Base-by-base conservation (phyloP, 768 basidiomycete species). In the Auriscalpium orientale region DNA sequence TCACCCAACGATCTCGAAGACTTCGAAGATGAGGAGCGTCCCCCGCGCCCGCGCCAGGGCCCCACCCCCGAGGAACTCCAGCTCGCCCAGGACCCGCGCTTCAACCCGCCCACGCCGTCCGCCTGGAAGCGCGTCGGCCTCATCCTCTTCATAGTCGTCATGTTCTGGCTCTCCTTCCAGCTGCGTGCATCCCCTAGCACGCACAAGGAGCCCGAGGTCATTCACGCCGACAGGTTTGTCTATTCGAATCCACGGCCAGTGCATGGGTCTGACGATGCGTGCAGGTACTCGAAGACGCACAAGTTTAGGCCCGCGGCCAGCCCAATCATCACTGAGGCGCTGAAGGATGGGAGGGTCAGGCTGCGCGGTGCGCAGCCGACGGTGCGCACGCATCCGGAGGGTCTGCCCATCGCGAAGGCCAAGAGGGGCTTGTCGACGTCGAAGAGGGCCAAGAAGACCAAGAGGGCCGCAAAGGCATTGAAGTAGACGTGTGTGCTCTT, bases 241-340 rank as follows among this genome's bases (percentile, higher is more conserved):
- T 2, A 13, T 16, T 33, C 49, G 18, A 38, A 11, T 22, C 20
- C 4, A 53, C 12, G 8, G 47, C 47, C 18, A 12, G 48, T 45
- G 21, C 16, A 43, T 53, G 45, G 49, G 47, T 40, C 46, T 38
- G 47, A 37, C 4, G 55, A 15, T 50, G 54, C 36, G 7, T 45
- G 13, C 55, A 93, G 91, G 59, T 94, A 93, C 66, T 91, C 89
- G 12, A 84, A 87, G 58, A 85, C 91, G 64, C 80, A 79, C 73
- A 90, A 85, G 68, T 92, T 79, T 66, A 76, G 91, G 21, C 91
- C 91, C 0, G 91, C 91, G 11, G 89, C 91, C 7, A 91, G 87
- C 57, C 90, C 91, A 11, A 73, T 93, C 45, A 78, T 93, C 61
- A 91, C 87, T 0, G 88, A 92, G 65, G 77, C 73, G 18, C 71